Conservation (phyloP, 441 rosid species). For the Erodium chrysanthum region DNA sequence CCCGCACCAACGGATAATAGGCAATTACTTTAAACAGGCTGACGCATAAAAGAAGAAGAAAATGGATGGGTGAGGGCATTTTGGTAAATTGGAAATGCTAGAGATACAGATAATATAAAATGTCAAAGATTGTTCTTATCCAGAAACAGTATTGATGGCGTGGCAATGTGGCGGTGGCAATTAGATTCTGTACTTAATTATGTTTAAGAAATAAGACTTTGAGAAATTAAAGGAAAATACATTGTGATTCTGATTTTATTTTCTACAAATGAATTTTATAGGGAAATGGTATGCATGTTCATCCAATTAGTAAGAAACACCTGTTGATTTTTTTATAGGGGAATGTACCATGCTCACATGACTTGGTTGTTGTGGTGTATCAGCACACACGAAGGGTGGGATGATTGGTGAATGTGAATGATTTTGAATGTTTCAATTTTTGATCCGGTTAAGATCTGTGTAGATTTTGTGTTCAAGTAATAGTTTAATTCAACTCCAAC, state of each 20-base stretch:
- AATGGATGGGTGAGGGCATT: not conserved
- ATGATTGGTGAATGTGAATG: too few relatives aligned
- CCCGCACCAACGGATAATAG: not conserved
- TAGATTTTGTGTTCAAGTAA: too few relatives aligned
- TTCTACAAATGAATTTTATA: not conserved
- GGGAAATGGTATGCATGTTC: not conserved
- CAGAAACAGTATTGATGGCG: slow-evolving; percentile 3
- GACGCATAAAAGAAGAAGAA: not conserved
- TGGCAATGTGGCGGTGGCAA: slow-evolving; percentile 2
- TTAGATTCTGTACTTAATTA: not conserved
- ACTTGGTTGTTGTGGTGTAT: too few relatives aligned
- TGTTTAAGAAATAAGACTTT: not conserved
- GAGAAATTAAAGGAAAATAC: not conserved
- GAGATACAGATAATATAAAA: not conserved
- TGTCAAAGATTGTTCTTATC: not conserved
- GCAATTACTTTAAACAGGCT: not conserved
- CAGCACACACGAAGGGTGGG: too few relatives aligned
- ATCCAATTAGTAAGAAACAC: not conserved
- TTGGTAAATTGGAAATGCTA: not conserved
- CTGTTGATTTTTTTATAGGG: not conserved
- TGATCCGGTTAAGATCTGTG: too few relatives aligned
- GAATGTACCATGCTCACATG: too few relatives aligned
- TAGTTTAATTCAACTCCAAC: too few relatives aligned
- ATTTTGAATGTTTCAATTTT: too few relatives aligned
- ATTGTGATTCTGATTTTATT: not conserved